phyloP scores from a whole-genome alignment of 352 stramenopile species.

The Globisporangium mamillatum region DNA sequence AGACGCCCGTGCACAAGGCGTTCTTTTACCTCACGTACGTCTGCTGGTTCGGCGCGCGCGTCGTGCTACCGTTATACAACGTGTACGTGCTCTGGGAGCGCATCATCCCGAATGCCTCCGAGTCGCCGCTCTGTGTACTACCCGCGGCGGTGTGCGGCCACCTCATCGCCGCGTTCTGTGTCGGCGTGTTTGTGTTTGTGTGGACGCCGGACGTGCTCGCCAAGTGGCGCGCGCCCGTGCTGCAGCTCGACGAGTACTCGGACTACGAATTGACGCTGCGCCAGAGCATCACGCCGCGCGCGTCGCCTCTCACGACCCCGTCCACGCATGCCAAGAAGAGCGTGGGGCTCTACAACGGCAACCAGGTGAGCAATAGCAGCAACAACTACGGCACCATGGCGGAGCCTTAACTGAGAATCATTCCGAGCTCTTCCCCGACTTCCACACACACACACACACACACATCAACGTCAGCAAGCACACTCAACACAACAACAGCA shows the following conservation, averaged over 20 bases:
- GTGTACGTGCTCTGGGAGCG: conserved; percentile 76
- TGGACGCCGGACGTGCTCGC: conserved; percentile 81
- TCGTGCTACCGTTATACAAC: conserved; percentile 76
- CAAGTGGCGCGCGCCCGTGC: conserved; percentile 62
- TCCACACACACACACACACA: neutral
- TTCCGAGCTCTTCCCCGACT: neutral
- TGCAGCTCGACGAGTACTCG: conserved; percentile 71
- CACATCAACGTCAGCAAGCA: neutral
- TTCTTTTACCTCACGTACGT: conserved; percentile 80
- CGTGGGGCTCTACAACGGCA: conserved; percentile 13
- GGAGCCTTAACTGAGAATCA: neutral
- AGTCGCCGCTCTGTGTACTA: conserved; percentile 53
- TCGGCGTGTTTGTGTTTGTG: conserved; percentile 80
- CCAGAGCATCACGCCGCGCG: conserved; percentile 68
- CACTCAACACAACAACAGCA: neutral
- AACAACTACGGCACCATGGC: conserved; percentile 38
- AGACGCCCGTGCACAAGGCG: conserved; percentile 48
- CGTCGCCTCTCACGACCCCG: conserved; percentile 41
- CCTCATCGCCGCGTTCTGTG: conserved; percentile 77
- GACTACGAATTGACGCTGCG: conserved; percentile 79
- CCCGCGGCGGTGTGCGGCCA: conserved; percentile 72
- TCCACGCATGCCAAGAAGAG: neutral
- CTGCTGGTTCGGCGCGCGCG: conserved; percentile 71
- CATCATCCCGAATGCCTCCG: conserved; percentile 50
- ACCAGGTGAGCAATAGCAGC: conserved; percentile 18